Conservation (phyloP, 352 stramenopile species). For the Hyaloperonospora arabidopsidis region DNA sequence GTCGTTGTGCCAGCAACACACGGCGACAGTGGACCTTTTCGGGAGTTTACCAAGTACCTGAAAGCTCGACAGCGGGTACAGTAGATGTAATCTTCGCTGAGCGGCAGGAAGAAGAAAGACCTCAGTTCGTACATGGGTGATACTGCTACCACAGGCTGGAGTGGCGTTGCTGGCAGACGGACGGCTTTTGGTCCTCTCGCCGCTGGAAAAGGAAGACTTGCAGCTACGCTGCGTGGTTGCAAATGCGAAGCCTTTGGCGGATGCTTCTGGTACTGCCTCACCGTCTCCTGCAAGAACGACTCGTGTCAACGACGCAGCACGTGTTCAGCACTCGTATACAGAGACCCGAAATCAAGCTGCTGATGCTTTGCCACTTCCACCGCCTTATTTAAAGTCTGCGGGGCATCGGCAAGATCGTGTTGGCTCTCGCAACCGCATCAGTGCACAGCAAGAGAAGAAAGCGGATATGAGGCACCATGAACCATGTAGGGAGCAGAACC, state of each 20-base stretch:
- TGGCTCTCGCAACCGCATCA: slow-evolving; percentile 8
- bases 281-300: slow-evolving; percentile 23
- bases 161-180: slow-evolving; percentile 41
- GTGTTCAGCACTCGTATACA: slow-evolving; percentile 1
- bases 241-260: slow-evolving; percentile 26
- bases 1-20: slow-evolving; percentile 28
- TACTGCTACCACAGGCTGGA: slow-evolving; percentile 33
- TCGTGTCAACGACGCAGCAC: slow-evolving; percentile 23
- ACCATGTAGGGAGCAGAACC: slow-evolving; percentile 3
- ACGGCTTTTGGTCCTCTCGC: slow-evolving; percentile 45
- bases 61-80: slow-evolving; percentile 44
- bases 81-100: neutral
- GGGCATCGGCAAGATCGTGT: slow-evolving; percentile 10
- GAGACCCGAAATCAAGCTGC: neutral
- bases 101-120: neutral
- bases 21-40: slow-evolving; percentile 29
- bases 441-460: slow-evolving; percentile 11
- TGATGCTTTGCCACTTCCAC: slow-evolving; percentile 4
- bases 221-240: slow-evolving; percentile 49
- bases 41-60: slow-evolving; percentile 45
- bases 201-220: slow-evolving; percentile 30
- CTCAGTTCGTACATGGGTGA: neutral
- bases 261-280: slow-evolving; percentile 9
- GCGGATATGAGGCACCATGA: neutral
- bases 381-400: slow-evolving; percentile 3